Percentiles rank a stretch among this genome's conserved stretches.
phyloP scores from a whole-genome alignment of 805 yeast genomes.

The Saturnispora halmiae region DNA sequence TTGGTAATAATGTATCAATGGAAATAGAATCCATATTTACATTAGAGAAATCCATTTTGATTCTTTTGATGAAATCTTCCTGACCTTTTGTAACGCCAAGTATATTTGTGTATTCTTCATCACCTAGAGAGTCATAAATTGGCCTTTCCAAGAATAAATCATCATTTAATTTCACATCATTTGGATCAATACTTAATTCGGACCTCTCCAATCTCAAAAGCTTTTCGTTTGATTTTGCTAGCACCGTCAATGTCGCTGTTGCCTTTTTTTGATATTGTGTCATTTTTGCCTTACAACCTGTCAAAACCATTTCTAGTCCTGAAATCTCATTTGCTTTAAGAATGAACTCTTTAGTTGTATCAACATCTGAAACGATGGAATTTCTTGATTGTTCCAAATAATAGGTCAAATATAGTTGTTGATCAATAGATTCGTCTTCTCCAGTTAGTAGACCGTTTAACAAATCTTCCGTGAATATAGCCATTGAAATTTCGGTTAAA shows the following conservation, averaged over 20 bases:
- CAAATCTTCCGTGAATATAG: slow-evolving; percentile 30
- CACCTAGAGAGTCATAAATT: slow-evolving; percentile 51
- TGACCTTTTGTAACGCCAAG: slow-evolving; percentile 18
- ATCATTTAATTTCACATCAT: slow-evolving; percentile 55
- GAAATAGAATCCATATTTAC: not conserved
- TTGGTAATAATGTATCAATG: slow-evolving; percentile 39
- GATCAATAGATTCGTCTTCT: slow-evolving; percentile 23
- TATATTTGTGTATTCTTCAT: slow-evolving; percentile 28
- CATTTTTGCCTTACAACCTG: slow-evolving; percentile 84
- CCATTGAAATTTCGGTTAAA: slow-evolving; percentile 34
- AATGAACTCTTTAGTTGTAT: slow-evolving; percentile 48
- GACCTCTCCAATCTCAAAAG: slow-evolving; percentile 14
- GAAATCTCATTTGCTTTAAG: slow-evolving; percentile 50
- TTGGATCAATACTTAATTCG: slow-evolving; percentile 35
- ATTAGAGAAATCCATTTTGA: slow-evolving; percentile 33
- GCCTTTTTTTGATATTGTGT: slow-evolving; percentile 71
- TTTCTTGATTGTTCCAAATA: slow-evolving; percentile 62
- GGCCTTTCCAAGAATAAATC: slow-evolving; percentile 75
- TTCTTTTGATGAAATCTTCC: slow-evolving; percentile 30
- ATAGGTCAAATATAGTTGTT: slow-evolving; percentile 36
- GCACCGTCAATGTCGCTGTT: slow-evolving; percentile 63
- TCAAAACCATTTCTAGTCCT: slow-evolving; percentile 52
- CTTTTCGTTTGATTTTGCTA: slow-evolving; percentile 48
- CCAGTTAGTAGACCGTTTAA: slow-evolving; percentile 27
- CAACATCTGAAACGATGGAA: slow-evolving; percentile 54